Evolutionary conservation across 768 basidiomycete genomes (phyloP).

Genomic region (Lactarius sanguifluus): DNA sequence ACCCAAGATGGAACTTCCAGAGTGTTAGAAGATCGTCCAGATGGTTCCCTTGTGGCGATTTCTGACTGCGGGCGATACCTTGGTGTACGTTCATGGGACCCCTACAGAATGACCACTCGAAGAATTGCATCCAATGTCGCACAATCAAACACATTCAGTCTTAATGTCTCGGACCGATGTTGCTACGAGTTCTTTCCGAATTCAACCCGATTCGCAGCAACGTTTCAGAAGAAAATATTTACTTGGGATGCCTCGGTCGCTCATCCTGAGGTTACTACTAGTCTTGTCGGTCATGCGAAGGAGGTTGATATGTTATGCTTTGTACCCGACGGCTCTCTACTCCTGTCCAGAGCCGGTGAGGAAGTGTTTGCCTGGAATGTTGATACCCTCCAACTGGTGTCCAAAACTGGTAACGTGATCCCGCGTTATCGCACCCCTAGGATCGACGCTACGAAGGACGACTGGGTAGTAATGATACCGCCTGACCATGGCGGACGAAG

Average conservation of each 20-base stretch:
- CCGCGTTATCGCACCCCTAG: not conserved
- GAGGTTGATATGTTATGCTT: not conserved
- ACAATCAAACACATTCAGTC: not conserved
- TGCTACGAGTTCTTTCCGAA: not conserved
- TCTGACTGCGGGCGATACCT: not conserved
- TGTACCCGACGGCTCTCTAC: not conserved
- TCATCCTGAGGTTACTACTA: not conserved
- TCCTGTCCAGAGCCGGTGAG: not conserved
- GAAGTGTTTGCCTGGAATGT: not conserved
- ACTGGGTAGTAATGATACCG: not conserved
- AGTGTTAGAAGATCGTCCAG: not conserved
- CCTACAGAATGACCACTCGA: not conserved
- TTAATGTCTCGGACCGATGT: too few relatives aligned
- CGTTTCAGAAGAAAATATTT: not conserved
- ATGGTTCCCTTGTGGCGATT: not conserved
- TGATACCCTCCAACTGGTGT: not conserved
- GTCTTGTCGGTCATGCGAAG: not conserved
- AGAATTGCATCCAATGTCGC: not conserved
- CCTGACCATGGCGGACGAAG: not conserved
- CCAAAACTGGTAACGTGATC: not conserved
- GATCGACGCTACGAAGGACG: not conserved
- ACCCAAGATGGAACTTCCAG: not conserved
- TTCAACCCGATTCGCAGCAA: not conserved
- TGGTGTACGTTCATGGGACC: not conserved
- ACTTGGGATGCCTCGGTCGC: not conserved